Evolutionary conservation across 345 rosid genomes (phyloP), one percentile per base, ranked within the genome.

Genomic region (Noccaea caerulescens): DNA sequence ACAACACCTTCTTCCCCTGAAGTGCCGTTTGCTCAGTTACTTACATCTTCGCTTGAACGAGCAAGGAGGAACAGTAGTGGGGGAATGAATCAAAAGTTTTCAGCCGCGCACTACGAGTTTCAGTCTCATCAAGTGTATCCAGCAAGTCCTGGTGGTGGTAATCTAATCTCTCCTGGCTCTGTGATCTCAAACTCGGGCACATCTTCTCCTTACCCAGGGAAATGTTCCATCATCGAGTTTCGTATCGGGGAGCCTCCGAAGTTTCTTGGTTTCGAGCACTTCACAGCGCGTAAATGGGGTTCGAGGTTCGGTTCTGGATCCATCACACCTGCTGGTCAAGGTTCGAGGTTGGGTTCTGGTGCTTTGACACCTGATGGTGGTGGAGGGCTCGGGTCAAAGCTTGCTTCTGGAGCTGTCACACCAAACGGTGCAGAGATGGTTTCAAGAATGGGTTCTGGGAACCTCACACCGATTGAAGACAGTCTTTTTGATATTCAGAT

Each of bases 1-100:
- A 33, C 44, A 1, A 67, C 71, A 10, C 98, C 99, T 47, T 91
- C 99, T 66, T 94, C 99, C 1, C 99, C 98, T 2, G 98, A 91
- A 81, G 98, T 94, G 20, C 99, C 99, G 6, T 94, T 89, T 81
- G 99, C 99, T 61, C 98, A 78, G 81, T 72, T 91, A 68, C 84
- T 94, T 55, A 79, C 95, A 10, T 91, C 98, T 53, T 86, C 94
- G 4, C 63, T 68, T 18, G 88, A 80, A 66, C 82, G 84, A 18
- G 87, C 95, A 61, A 53, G 88, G 27, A 91, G 85, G 76, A 71
- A 73, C 47, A 69, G 82, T 16, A 80, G 79, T 16, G 81, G 79
- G 3, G 83, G 81, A 42, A 84, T 72, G 59, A 87, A 85, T 75
- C 86, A 79, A 3, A 92, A 93, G 80, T 81, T 27, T 72, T 83